Evolutionary conservation across 805 yeast species (phyloP).

Genomic region (Gaillardinia entomophila): DNA sequence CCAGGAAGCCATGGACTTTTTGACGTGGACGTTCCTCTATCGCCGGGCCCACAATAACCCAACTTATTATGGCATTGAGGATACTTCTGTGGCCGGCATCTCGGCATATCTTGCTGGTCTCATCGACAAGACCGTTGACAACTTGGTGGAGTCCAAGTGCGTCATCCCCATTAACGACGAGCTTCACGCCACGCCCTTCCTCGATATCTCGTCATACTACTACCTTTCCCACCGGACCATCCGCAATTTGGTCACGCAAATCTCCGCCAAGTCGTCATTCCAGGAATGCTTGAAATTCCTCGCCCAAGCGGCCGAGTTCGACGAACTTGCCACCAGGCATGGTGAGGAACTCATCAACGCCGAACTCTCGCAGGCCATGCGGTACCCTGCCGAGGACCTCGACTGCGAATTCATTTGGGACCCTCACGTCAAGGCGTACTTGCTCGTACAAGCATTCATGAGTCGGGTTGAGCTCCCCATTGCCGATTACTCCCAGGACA

Average conservation of each 20-base stretch:
- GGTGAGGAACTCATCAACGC: constrained; percentile 85
- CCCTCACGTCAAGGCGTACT: constrained; percentile 75
- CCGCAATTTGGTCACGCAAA: constrained; percentile 55
- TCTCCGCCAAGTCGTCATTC: constrained; percentile 43
- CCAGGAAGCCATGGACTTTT: constrained; percentile 68
- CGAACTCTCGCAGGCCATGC: constrained; percentile 72
- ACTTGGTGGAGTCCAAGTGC: constrained; percentile 70
- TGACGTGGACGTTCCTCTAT: constrained; percentile 72
- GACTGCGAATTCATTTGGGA: constrained; percentile 72
- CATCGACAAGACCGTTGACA: constrained; percentile 63
- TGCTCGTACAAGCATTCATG: constrained; percentile 70
- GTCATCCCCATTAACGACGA: constrained; percentile 44
- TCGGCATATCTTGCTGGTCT: constrained; percentile 54
- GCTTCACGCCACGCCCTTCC: constrained; percentile 67
- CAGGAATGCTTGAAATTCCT: constrained; percentile 57
- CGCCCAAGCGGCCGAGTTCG: constrained; percentile 71
- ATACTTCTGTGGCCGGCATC: constrained; percentile 49
- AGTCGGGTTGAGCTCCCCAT: constrained; percentile 75
- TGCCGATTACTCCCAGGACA: constrained; percentile 92
- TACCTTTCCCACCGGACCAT: constrained; percentile 89
- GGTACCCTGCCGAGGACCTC: constrained; percentile 48
- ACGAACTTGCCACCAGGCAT: constrained; percentile 85
- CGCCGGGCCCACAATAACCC: constrained; percentile 75
- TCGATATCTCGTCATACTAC: constrained; percentile 84
- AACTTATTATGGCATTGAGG: constrained; percentile 69